Evolutionary conservation across 208 protist species (phyloP), one percentile per base, ranked within the genome.

Genomic region (Crithidia thermophila): DNA sequence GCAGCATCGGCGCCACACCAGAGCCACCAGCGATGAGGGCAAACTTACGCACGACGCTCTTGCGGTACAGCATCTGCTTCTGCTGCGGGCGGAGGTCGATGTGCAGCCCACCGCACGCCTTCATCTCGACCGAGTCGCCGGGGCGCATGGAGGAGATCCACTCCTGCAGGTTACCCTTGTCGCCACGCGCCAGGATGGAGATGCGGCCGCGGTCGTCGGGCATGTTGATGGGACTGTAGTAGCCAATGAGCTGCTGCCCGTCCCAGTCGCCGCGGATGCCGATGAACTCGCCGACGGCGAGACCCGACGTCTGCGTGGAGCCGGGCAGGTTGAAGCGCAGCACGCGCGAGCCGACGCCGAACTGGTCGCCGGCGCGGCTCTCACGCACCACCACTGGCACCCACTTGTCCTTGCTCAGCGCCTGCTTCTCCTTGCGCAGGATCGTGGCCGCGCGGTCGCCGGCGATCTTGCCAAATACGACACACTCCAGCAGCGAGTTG

Each of bases 401-500:
- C 84, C 84, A 90, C 37, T 78, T 60, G n/a, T 60, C 67, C 21
- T 28, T 68, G 11, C 58, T 73, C 14, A 90, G 67, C 2, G 80
- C 73, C 3, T 27, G 20, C 31, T 73, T 68, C 16, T 75, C 49
- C 33, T 77, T 80, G 45, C 86, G 84, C 55, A 87, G 62, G 39
- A 90, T 87, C 25, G 84, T 87, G 36, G 79, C 79, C 0, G 87
- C 85, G 62, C 75, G 72, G 58, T 82, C 77, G 18, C 95, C 95
- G 8, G 90, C 92, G 52, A 87, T 88, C 16, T 89, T 79, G 20
- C 95, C 96, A 76, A 97, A 98, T 16, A 99, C 97, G 18, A 98
- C 93, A 61, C 93, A 98, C 76, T 98, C 96, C 27, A 98, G 71
- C 47, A 99, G 83, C 6, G 91, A 96, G 77, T 98, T 98, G 40